Base-by-base conservation (phyloP, 1,284 basidiomycete genomes). In the Heterobasidion irregulare region DNA sequence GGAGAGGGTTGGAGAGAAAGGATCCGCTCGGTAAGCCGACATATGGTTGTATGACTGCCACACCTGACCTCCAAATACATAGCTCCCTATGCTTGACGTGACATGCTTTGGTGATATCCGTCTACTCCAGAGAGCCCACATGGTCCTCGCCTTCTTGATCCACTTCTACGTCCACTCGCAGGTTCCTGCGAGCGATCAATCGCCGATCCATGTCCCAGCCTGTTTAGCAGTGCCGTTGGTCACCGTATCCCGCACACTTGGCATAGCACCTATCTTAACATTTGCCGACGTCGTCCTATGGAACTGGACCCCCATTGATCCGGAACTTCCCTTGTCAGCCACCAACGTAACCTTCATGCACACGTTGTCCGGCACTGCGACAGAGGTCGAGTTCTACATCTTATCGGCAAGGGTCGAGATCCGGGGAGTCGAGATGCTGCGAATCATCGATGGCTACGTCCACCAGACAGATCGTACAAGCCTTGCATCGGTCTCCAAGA, bases 271-370 rank as follows among this genome's bases (percentile, higher is more conserved):
- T 0, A 82, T 99, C 58, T 76, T 98, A 57, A 98, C 95, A 0
- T 99, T 96, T 66, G 92, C 96, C 38, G 95, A 97, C 67, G 94
- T 91, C 3, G 95, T 99, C 8, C 79, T 98, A 1, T 99, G 94
- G 92, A 98, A 98, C 66, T 95, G 87, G 81, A 78, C 85, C 52
- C 75, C 83, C 53, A 68, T 80, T 54, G 71, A 83, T 63, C 75
- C 85, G 45, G 72, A 69, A 26, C 68, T 70, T 48, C 82, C 80
- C 52, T 67, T 80, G 57, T 81, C 79, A 58, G 70, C 77, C 57
- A 78, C 80, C 60, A 84, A 89, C 71, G 78, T 86, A 73, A 74
- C 75, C 53, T 85, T 89, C 64, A 70, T 78, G 56, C 82, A 88
- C 62, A 69, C 82, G 2, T 98, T 98, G 71, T 94, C 93, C n/a